Base-by-base conservation (phyloP, 2,329 filamentous ascomycete genomes). In the Pseudopyrenochaeta lycopersici region DNA sequence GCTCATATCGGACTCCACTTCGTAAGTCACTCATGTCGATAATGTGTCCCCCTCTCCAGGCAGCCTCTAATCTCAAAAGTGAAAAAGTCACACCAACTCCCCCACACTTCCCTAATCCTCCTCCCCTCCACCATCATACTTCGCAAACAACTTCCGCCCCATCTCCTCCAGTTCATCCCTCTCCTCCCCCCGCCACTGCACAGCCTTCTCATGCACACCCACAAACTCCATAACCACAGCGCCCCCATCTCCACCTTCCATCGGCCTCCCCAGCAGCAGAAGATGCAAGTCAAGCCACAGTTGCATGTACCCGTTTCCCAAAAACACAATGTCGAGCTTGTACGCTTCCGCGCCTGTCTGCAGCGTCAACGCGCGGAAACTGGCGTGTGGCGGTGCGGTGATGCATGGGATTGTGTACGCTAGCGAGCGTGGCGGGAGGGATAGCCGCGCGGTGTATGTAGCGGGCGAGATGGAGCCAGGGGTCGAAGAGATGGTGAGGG, bases 261-360 rank as follows among this genome's bases (percentile, higher is more conserved):
- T 53, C 29, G 42, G 41, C 60, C 62, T 72, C 0, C 72, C 72
- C 10, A 52, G 55, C 4, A 73, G 53, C 54, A 74, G 38, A 53
- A 71, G 40, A 7, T 58, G 58, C 46, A 74, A 14, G 54, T 73
- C 70, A 3, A 67, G 43, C 12, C 68, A 45, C 2, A 74, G 20
- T 43, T 57, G 51, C 54, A 70, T 21, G 35, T 69, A 72, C 10
- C 72, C 71, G 30, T 70, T 69, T 0, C 72, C 72, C 32, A 73
- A 21, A 39, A 72, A 73, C 6, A 67, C 36, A 4, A 72, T 27
- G 1, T 72, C 62, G 46, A 74, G 52, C 3, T 30, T 41, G 29
- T 72, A 70, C 15, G 64, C 56, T 56, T 73, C 71, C 0, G 31
- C 46, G 7, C 46, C 48, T 1, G 67, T 72, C 53, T 46, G 58